These are phyloP conservation scores for Exobasidium rhododendri DNA, from an alignment of 1,284 basidiomycete genomes.

Conservation along the genomic window DNA sequence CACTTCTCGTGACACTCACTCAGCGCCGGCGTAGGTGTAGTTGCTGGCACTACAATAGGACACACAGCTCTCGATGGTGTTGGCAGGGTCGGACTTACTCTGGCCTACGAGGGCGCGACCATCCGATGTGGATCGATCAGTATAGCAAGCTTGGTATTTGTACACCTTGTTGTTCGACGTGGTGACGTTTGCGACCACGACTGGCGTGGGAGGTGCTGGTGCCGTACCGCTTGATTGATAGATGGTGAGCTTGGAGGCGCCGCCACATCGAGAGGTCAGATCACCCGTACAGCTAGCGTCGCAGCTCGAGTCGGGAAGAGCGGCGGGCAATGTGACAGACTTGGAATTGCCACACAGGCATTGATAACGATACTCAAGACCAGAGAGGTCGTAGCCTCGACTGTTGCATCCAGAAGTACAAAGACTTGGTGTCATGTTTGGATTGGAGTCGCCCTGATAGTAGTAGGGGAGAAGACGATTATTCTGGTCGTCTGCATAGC, in stretches of 20 bases:
- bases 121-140: neutral
- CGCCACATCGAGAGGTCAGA: neutral
- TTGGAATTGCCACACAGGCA: neutral
- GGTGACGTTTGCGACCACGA: too few species aligned
- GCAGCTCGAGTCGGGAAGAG: neutral
- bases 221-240: neutral
- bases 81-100: neutral
- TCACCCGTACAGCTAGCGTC: slow-evolving; percentile 5
- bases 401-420: slow-evolving; percentile 3
- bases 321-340: neutral
- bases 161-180: neutral
- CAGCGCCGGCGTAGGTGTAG: neutral
- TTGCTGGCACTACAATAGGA: neutral
- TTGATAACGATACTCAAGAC: slow-evolving; percentile 6
- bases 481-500: neutral
- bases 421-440: neutral
- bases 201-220: neutral
- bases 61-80: neutral
- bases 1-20: too few species aligned
- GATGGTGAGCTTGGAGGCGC: neutral
- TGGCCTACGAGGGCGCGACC: neutral
- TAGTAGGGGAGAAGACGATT: neutral
- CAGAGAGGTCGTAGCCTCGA: slow-evolving; percentile 6
- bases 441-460: slow-evolving; percentile 3
- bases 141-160: slow-evolving; percentile 4